These are phyloP conservation scores for Fusarium sp. DNA, from an alignment of 2,329 filamentous ascomycete species.

Conservation along the genomic window DNA sequence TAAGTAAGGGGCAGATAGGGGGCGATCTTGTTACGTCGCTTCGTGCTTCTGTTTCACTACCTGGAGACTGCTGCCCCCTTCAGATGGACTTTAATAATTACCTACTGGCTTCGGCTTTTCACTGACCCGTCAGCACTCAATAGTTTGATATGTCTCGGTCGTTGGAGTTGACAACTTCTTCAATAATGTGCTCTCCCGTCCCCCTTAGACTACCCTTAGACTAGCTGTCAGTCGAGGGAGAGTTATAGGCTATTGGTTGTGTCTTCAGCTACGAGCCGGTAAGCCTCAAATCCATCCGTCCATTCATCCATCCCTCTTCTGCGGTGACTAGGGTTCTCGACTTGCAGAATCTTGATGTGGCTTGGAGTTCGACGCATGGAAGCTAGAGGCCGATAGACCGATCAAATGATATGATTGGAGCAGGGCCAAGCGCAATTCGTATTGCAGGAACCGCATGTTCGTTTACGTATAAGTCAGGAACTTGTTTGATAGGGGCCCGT, in stretches of 20 bases:
- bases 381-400: conserved; percentile 15
- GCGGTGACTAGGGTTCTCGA: conserved; percentile 18
- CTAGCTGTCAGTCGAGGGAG: conserved; percentile 27
- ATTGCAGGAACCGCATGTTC: conserved; percentile 17
- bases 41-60: conserved; percentile 40
- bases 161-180: conserved; percentile 14
- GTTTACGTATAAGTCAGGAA: conserved; percentile 15
- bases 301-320: background rate
- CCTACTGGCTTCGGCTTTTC: background rate
- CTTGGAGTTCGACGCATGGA: conserved; percentile 17
- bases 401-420: conserved; percentile 30
- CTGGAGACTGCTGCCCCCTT: conserved; percentile 21
- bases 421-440: conserved; percentile 18
- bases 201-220: conserved; percentile 2
- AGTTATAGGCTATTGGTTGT: conserved; percentile 33
- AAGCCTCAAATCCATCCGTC: conserved; percentile 30
- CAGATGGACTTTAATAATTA: conserved; percentile 11
- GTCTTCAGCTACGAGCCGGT: conserved; percentile 31
- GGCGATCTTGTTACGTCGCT: conserved; percentile 40
- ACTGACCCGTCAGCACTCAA: conserved; percentile 8
- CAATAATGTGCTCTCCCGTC: conserved; percentile 26
- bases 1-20: conserved; percentile 41
- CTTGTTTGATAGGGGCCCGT: conserved; percentile 18
- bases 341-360: conserved; percentile 21
- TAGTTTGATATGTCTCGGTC: conserved; percentile 2